phyloP scores from a whole-genome alignment of 2,329 filamentous ascomycete genomes.

The Botrytis aclada region DNA sequence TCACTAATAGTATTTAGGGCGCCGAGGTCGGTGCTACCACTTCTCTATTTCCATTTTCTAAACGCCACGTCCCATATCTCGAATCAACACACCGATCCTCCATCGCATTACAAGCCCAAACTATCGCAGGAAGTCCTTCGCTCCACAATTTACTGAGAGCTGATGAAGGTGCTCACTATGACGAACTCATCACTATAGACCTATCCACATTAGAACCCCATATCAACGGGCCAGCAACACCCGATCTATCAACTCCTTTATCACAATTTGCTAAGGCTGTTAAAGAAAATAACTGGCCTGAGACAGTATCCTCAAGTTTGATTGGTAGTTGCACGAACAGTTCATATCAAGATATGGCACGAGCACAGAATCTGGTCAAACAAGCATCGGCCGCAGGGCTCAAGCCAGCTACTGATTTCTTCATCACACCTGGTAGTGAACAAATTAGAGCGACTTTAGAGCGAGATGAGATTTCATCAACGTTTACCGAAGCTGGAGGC shows the following conservation, averaged over 20 bases:
- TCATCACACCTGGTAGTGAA: constrained; percentile 94
- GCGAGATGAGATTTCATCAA: constrained; percentile 80
- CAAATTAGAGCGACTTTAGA: constrained; percentile 94
- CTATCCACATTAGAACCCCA: constrained; percentile 88
- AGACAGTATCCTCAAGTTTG: constrained; percentile 84
- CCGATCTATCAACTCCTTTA: constrained; percentile 88
- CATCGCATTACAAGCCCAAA: constrained; percentile 36
- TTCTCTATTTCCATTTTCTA: constrained; percentile 77
- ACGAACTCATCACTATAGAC: constrained; percentile 87
- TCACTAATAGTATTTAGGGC: constrained; percentile 38
- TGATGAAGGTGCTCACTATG: constrained; percentile 80
- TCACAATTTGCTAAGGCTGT: constrained; percentile 87
- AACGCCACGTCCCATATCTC: constrained; percentile 80
- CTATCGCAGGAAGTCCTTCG: constrained; percentile 33
- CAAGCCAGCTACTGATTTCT: constrained; percentile 86
- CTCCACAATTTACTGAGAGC: constrained; percentile 68
- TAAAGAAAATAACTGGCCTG: constrained; percentile 82
- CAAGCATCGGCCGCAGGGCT: constrained; percentile 87
- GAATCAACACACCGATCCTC: constrained; percentile 71
- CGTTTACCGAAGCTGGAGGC: constrained; percentile 82
- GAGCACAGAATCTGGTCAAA: constrained; percentile 87
- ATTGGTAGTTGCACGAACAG: constrained; percentile 99
- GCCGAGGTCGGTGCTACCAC: constrained; percentile 89
- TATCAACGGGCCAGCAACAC: constrained; percentile 96
- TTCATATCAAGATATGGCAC: constrained; percentile 98